Conservation (phyloP, 2,329 filamentous ascomycete genomes). For the Zasmidium citrigriseum region DNA sequence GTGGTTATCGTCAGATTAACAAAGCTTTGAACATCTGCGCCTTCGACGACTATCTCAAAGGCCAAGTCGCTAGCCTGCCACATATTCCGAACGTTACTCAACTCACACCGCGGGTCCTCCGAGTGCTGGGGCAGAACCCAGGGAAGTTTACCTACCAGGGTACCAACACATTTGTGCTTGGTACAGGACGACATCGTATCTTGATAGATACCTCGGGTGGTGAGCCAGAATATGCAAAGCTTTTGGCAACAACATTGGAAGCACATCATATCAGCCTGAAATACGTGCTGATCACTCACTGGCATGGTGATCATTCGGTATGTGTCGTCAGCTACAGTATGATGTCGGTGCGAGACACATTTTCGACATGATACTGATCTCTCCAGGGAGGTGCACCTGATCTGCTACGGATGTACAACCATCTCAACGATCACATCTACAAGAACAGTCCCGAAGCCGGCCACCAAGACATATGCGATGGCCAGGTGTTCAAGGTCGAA, state of each 20-base stretch:
- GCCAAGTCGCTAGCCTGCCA: conserved; percentile 21
- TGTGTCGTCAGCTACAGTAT: too few species aligned
- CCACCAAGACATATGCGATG: conserved; percentile 40
- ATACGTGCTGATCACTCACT: conserved; percentile 47
- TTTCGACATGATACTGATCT: too few species aligned
- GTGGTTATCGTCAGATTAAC: conserved; percentile 30
- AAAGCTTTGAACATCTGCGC: conserved; percentile 25
- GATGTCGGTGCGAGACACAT: too few species aligned
- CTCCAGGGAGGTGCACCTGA: conserved; percentile 46
- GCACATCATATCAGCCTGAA: conserved; percentile 37
- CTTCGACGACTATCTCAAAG: conserved; percentile 26
- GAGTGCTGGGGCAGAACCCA: conserved; percentile 28
- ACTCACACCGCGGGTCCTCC: conserved; percentile 22
- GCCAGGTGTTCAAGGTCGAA: conserved; percentile 40
- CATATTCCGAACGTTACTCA: conserved; percentile 22
- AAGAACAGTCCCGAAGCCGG: conserved; percentile 37
- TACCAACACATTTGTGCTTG: conserved; percentile 45
- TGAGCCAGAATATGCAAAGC: conserved; percentile 36
- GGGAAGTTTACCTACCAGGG: conserved; percentile 41
- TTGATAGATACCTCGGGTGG: conserved; percentile 41
- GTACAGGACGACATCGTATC: conserved; percentile 37
- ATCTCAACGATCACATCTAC: conserved; percentile 35
- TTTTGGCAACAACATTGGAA: conserved; percentile 38
- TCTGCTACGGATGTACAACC: conserved; percentile 36
- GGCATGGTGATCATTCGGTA: conserved; percentile 49